Conservation (phyloP, 768 basidiomycete genomes). For the Gloeopeniophorella convolvens region DNA sequence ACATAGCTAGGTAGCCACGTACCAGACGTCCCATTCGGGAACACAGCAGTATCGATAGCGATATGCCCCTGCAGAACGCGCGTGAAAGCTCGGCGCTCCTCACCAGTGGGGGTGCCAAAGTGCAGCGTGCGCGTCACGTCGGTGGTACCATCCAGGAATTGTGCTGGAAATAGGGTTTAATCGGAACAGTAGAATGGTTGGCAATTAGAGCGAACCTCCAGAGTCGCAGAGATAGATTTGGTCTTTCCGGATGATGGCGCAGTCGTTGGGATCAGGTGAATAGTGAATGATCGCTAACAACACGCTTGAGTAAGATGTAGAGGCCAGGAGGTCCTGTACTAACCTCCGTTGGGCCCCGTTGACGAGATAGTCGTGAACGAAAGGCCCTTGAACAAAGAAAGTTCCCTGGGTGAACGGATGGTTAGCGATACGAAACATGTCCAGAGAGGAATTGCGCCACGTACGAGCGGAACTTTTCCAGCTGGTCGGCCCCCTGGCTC, state of each 20-base stretch:
- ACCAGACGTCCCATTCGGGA: constrained; percentile 79
- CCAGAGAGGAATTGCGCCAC: constrained; percentile 25
- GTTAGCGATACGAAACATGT: neutral
- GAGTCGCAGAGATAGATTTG: constrained; percentile 83
- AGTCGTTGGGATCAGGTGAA: constrained; percentile 65
- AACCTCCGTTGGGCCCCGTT: constrained; percentile 87
- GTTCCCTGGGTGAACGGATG: constrained; percentile 48
- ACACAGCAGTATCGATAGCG: constrained; percentile 76
- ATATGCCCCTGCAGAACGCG: constrained; percentile 90
- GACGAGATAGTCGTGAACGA: constrained; percentile 93
- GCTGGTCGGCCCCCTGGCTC: constrained; percentile 67
- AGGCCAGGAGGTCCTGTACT: constrained; percentile 21
- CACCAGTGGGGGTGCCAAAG: constrained; percentile 77
- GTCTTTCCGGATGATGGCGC: constrained; percentile 68
- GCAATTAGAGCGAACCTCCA: constrained; percentile 46
- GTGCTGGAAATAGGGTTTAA: constrained; percentile 37
- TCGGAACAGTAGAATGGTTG: neutral
- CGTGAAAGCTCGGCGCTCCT: constrained; percentile 86
- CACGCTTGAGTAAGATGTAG: neutral
- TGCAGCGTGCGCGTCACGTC: constrained; percentile 92
- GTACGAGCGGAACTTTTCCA: constrained; percentile 78
- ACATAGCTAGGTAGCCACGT: constrained; percentile 19
- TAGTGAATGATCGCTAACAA: constrained; percentile 87
- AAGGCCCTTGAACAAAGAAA: constrained; percentile 74
- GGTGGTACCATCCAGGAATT: constrained; percentile 91